Evolutionary conservation across 305 asterid species (phyloP).

Genomic region (Lippia alba): DNA sequence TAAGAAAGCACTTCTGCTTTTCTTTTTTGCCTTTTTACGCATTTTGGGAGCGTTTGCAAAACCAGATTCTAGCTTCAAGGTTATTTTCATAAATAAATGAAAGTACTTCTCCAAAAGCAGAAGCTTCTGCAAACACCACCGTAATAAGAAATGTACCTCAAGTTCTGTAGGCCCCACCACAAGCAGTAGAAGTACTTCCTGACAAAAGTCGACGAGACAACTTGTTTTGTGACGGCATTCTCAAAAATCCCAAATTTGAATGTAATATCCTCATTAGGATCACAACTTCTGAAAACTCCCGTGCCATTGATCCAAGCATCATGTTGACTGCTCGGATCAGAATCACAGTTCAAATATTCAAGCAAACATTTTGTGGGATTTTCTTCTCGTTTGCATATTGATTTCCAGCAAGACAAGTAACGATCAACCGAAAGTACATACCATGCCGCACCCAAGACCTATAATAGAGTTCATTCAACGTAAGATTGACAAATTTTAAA

Average conservation of each 20-base stretch:
- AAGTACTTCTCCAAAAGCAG: too few relatives aligned
- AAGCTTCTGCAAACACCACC: too few relatives aligned
- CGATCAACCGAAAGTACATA: slow-evolving; percentile 88
- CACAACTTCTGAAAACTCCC: slow-evolving; percentile 70
- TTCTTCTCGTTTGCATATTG: slow-evolving; percentile 67
- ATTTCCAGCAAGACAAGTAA: slow-evolving; percentile 88
- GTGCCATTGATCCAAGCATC: slow-evolving; percentile 65
- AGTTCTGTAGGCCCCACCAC: slow-evolving; percentile 98
- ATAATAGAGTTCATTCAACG: background rate
- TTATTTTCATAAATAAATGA: too few relatives aligned
- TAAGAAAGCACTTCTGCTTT: too few relatives aligned
- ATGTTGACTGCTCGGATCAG: slow-evolving; percentile 33
- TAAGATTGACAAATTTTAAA: background rate
- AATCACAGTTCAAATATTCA: slow-evolving; percentile 65
- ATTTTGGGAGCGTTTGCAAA: too few relatives aligned
- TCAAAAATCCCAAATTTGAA: slow-evolving; percentile 86
- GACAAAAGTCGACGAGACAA: slow-evolving; percentile 77
- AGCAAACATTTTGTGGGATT: slow-evolving; percentile 59
- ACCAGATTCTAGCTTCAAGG: too few relatives aligned
- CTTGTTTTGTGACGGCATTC: slow-evolving; percentile 75
- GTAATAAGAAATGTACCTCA: slow-evolving; percentile 59
- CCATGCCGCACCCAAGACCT: slow-evolving; percentile 98
- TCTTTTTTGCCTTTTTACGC: too few relatives aligned
- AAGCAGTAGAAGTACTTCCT: slow-evolving; percentile 86
- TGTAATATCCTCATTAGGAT: slow-evolving; percentile 54